Percentiles rank a stretch among this genome's conserved stretches.
These are phyloP conservation scores for Prunus persica DNA, from an alignment of 306 rosid genomes.

Conservation along the genomic window Prunus_persica_NCBIv2 NC_034014.1:14193501-14194000, in stretches of 20 bases:
- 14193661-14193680: background rate
- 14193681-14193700: background rate
- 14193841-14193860: background rate
- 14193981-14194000: constrained; percentile 88
- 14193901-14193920: constrained; percentile 20
- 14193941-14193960: constrained; percentile 98
- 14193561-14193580: background rate
- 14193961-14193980: constrained; percentile 92
- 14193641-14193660: background rate
- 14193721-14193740: background rate
- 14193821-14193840: background rate
- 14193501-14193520: constrained; percentile 8
- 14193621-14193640: background rate
- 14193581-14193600: background rate
- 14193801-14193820: background rate
- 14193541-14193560: background rate
- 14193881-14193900: background rate
- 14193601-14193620: background rate
- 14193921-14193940: constrained; percentile 89
- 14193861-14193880: background rate
- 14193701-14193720: background rate
- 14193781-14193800: background rate
- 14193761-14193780: background rate
- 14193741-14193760: background rate
- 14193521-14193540: background rate